Evolutionary conservation across 495 filamentous ascomycete genomes (phyloP).

Genomic region (Oidiodendron maius): DNA sequence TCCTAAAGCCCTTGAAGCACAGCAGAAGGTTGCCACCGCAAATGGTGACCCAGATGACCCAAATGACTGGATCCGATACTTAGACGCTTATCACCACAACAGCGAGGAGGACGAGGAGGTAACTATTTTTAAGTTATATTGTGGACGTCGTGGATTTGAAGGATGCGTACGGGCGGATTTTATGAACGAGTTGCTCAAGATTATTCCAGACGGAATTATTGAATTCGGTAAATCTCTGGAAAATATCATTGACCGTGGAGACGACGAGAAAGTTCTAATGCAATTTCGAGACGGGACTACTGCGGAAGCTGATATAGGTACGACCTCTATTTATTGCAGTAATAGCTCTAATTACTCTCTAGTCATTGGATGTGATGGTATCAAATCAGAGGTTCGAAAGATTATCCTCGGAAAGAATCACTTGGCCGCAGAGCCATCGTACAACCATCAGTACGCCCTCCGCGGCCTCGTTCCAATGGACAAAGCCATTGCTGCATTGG

Average conservation of each 20-base stretch:
- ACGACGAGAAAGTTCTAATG: conserved; percentile 16
- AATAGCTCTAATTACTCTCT: no score
- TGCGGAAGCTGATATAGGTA: conserved; percentile 39
- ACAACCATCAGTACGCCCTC: conserved; percentile 39
- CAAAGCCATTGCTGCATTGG: conserved; percentile 31
- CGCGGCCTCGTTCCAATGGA: conserved; percentile 44
- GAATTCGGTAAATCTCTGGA: conserved; percentile 21
- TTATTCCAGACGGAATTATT: conserved; percentile 32
- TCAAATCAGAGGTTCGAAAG: conserved; percentile 40
- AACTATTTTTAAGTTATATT: conserved; percentile 25
- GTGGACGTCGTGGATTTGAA: conserved; percentile 31
- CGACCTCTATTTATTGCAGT: no score
- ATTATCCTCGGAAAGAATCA: conserved; percentile 29
- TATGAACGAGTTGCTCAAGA: conserved; percentile 43
- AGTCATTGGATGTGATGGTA: conserved; percentile 53
- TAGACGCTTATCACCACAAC: conserved; percentile 30
- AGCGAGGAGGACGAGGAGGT: conserved; percentile 6
- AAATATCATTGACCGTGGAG: conserved; percentile 20
- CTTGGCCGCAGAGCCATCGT: conserved; percentile 33
- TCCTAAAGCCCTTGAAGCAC: conserved; percentile 13
- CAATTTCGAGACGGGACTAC: conserved; percentile 42
- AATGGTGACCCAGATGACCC: not conserved
- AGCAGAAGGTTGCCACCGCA: not conserved
- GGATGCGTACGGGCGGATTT: conserved; percentile 44
- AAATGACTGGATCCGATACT: conserved; percentile 24